Evolutionary conservation across 148 eudicot species (phyloP).

Genomic region (Hydrangea macrophylla): DNA sequence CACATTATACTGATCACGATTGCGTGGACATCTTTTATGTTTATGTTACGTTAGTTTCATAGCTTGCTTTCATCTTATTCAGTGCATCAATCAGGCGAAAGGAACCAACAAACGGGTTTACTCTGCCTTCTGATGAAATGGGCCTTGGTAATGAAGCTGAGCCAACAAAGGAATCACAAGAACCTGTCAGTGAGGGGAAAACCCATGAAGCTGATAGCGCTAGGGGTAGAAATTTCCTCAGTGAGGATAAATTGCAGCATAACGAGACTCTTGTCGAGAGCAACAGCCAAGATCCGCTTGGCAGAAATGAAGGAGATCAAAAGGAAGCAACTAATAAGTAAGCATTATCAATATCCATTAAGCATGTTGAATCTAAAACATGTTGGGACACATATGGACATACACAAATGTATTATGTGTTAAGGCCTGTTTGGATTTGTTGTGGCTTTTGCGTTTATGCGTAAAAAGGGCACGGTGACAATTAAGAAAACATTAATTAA

Average conservation of each 20-base stretch:
- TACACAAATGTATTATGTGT: neutral
- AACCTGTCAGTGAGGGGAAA: neutral
- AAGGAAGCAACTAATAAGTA: slow-evolving; percentile 12
- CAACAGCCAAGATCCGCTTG: neutral
- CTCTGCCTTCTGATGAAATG: neutral
- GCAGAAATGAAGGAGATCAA: neutral
- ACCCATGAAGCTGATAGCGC: neutral
- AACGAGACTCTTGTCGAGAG: neutral
- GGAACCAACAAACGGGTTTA: neutral
- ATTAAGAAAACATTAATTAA: too few relatives aligned
- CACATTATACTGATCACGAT: neutral
- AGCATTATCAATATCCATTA: neutral
- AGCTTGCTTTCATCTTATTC: neutral
- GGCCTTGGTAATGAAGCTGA: neutral
- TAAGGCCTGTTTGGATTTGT: too few relatives aligned
- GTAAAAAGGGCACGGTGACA: too few relatives aligned
- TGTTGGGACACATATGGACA: neutral
- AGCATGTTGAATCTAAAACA: neutral
- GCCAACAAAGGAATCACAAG: neutral
- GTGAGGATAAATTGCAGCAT: slow-evolving; percentile 8
- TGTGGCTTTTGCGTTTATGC: too few relatives aligned
- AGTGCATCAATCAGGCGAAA: neutral
- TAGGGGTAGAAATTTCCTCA: neutral
- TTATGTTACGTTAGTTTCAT: neutral
- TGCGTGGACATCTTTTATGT: neutral